Percentiles rank a stretch among this genome's conserved stretches.
Evolutionary conservation across 345 rosid species (phyloP).

Genomic region (Pistacia integerrima): DNA sequence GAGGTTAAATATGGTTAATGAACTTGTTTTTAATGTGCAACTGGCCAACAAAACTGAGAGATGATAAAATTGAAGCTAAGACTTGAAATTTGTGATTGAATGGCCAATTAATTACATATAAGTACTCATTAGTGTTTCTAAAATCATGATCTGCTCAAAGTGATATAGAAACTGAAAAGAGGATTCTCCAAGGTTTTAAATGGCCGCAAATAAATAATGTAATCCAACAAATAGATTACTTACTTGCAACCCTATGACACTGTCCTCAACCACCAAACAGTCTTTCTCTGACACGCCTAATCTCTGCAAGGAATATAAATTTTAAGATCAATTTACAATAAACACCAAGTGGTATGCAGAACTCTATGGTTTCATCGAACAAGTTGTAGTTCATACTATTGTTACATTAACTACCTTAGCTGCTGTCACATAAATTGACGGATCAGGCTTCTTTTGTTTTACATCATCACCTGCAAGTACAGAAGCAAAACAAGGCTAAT

Average conservation of each 20-base stretch:
- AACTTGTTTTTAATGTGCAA: background rate
- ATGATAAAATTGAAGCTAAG: background rate
- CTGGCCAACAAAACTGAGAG: background rate
- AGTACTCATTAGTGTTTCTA: background rate
- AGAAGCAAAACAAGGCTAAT: background rate
- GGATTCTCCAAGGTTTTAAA: background rate
- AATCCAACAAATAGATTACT: background rate
- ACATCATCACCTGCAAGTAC: constrained; percentile 81
- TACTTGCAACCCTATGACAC: constrained; percentile 92
- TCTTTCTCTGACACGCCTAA: constrained; percentile 69
- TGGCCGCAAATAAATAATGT: background rate
- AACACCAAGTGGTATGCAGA: background rate
- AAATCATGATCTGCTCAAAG: background rate
- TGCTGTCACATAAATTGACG: constrained; percentile 80
- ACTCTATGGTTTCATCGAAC: background rate
- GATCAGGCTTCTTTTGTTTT: constrained; percentile 95
- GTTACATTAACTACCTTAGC: constrained; percentile 47
- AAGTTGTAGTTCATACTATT: background rate
- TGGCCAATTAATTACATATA: background rate
- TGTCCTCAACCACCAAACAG: constrained; percentile 94
- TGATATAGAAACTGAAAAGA: background rate
- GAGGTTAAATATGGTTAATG: background rate
- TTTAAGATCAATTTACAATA: constrained; percentile 2
- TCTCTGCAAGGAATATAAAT: constrained; percentile 46
- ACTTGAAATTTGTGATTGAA: background rate